Evolutionary conservation across 73 alveolate genomes (phyloP).

Genomic region (Paramecium bursaria): DNA sequence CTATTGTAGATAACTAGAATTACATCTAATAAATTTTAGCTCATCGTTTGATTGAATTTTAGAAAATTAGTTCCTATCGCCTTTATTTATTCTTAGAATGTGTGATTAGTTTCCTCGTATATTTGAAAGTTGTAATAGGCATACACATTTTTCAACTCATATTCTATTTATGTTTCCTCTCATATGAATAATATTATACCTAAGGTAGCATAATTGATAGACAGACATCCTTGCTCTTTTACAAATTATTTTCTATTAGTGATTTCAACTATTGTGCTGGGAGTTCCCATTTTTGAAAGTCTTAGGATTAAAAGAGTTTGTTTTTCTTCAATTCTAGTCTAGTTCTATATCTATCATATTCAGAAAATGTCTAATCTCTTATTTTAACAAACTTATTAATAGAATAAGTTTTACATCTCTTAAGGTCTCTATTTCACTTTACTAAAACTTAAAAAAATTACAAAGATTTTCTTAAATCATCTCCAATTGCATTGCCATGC

Average conservation of each 20-base stretch:
- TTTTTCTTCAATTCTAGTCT: slow-evolving; percentile 31
- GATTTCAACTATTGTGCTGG: slow-evolving; percentile 16
- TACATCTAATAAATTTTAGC: too few species aligned
- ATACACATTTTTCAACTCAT: slow-evolving; percentile 32
- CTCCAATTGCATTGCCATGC: slow-evolving; percentile 1
- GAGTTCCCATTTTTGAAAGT: slow-evolving; percentile 39
- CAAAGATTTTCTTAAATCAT: slow-evolving; percentile 8
- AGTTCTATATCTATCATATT: slow-evolving; percentile 35
- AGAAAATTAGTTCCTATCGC: too few species aligned
- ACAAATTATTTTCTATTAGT: neutral
- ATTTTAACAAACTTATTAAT: slow-evolving; percentile 13
- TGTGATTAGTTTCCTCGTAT: neutral
- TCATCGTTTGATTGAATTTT: too few species aligned
- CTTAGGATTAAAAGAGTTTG: slow-evolving; percentile 21
- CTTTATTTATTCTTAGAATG: too few species aligned
- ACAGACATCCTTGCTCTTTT: slow-evolving; percentile 13
- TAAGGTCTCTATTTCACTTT: neutral
- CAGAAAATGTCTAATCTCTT: slow-evolving; percentile 8
- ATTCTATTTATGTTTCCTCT: too few species aligned
- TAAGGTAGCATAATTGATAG: slow-evolving; percentile 43
- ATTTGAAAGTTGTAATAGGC: slow-evolving; percentile 9
- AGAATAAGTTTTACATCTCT: neutral
- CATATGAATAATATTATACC: too few species aligned
- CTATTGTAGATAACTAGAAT: too few species aligned
- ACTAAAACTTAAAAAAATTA: slow-evolving; percentile 36